phyloP scores from a whole-genome alignment of 352 stramenopile species.

The Phytophthora pistaciae region DNA sequence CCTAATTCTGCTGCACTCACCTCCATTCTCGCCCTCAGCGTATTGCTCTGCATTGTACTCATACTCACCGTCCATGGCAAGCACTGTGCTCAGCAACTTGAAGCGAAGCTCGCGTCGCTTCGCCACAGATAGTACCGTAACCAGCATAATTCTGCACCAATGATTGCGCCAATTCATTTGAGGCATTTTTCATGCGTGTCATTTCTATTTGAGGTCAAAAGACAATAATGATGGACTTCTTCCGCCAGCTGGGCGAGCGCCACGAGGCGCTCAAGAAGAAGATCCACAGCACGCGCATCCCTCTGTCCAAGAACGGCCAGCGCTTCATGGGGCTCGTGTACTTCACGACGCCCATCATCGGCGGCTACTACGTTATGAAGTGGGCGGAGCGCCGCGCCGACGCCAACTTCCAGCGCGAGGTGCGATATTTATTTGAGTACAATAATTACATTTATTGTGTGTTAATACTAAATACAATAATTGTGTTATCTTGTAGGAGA shows the following conservation, averaged over 20 bases:
- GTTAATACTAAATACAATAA: conserved; percentile 2
- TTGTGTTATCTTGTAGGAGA: conserved; percentile 45
- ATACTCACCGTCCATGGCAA: conserved; percentile 10
- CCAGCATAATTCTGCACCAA: background rate
- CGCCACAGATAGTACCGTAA: background rate
- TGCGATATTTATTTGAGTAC: conserved; percentile 20
- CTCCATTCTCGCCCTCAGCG: background rate
- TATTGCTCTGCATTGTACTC: background rate
- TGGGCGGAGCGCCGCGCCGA: conserved; percentile 82
- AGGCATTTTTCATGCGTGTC: background rate
- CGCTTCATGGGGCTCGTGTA: conserved; percentile 91
- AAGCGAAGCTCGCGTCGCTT: conserved; percentile 13
- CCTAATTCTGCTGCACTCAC: background rate
- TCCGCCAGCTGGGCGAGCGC: conserved; percentile 73
- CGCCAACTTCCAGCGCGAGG: conserved; percentile 80
- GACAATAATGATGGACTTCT: conserved; percentile 65
- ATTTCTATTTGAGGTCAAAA: conserved; percentile 11
- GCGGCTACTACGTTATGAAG: conserved; percentile 94
- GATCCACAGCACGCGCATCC: conserved; percentile 93
- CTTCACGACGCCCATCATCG: conserved; percentile 89
- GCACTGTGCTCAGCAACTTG: background rate
- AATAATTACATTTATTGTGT: background rate
- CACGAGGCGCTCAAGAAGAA: conserved; percentile 93
- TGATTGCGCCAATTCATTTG: background rate
- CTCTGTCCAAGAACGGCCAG: conserved; percentile 89